Base-by-base conservation (phyloP, 352 stramenopile species). In the Globisporangium paroecandrum region DNA sequence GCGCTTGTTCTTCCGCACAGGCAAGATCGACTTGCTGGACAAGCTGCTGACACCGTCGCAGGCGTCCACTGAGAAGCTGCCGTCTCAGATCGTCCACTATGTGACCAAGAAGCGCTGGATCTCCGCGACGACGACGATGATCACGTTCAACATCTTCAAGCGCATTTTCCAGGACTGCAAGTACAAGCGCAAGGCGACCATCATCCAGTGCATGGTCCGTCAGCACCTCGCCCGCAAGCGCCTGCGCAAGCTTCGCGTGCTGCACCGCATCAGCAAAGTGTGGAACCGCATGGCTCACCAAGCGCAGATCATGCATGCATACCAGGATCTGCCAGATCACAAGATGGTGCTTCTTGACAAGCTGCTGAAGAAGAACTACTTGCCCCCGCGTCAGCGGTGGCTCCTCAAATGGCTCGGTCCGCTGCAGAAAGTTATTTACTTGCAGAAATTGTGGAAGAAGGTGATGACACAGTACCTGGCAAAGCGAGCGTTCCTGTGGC, bases 371-470 rank as follows among this genome's bases (percentile, higher is more conserved):
- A 85, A 85, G 57, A 87, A 77, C 54, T 90, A 87, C 51, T 60
- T 95, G 15, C 81, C 85, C 3, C 64, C 71, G 1, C 69, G 75
- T 20, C 87, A 94, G 61, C 85, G 83, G 0, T 95, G 87, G 87
- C 58, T 95, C 32, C 76, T 95, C n/a, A 93, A 89, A 70, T 95
- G 87, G 87, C 75, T 95, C 8, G 87, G 85, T 3, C 87, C 87
- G 46, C 63, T 95, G 24, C 81, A 93, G 65, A 83, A 83, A 18
- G 81, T 92, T 3, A 90, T 95, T 68, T 95, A 94, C 72, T 58
- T 95, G 58, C 87, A 95, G 55, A 94, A 93, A 67, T 81, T 88
- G 20, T 95, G 87, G 82, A 90, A 90, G 68, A 93, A 90, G 73
- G 80, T 90, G 10, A 85, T 77, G 27, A 75, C 81, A 8, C 84